Conservation (phyloP, 768 basidiomycete species). For the Hericium rajendrae region DNA sequence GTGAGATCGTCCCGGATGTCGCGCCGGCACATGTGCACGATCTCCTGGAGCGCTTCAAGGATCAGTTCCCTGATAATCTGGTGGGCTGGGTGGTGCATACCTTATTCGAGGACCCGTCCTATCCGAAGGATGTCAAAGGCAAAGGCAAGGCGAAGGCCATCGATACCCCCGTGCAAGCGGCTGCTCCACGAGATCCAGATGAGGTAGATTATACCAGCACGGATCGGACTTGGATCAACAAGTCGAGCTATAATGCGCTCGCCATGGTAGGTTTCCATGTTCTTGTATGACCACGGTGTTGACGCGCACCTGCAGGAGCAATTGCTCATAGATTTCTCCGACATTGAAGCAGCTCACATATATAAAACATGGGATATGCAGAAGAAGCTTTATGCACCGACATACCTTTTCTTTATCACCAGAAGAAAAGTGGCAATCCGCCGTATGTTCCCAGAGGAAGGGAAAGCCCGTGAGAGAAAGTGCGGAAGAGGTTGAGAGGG, state of each 20-base stretch:
- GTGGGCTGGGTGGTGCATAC: conserved; percentile 47
- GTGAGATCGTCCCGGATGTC: conserved; percentile 68
- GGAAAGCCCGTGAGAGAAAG: background rate
- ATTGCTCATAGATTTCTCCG: conserved; percentile 48
- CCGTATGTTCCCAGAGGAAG: conserved; percentile 20
- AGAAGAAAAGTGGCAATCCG: conserved; percentile 23
- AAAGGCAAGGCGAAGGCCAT: conserved; percentile 35
- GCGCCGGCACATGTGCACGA: conserved; percentile 40
- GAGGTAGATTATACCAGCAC: conserved; percentile 45
- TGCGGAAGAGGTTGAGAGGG: background rate
- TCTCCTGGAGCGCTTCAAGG: conserved; percentile 37
- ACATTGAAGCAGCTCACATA: conserved; percentile 19
- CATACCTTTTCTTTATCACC: conserved; percentile 43
- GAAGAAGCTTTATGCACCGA: conserved; percentile 49
- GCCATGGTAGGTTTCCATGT: conserved; percentile 35
- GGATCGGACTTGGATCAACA: conserved; percentile 35
- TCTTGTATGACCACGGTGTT: no score
- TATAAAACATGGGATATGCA: no score
- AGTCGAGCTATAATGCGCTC: conserved; percentile 37
- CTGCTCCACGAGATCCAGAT: conserved; percentile 12
- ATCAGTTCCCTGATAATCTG: conserved; percentile 27
- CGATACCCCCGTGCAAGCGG: conserved; percentile 15
- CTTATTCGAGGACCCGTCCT: conserved; percentile 52
- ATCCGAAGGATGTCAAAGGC: conserved; percentile 42
- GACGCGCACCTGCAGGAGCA: conserved; percentile 29